Evolutionary conservation across 495 filamentous ascomycete species (phyloP).

Genomic region (Aspergillus cavernicola): DNA sequence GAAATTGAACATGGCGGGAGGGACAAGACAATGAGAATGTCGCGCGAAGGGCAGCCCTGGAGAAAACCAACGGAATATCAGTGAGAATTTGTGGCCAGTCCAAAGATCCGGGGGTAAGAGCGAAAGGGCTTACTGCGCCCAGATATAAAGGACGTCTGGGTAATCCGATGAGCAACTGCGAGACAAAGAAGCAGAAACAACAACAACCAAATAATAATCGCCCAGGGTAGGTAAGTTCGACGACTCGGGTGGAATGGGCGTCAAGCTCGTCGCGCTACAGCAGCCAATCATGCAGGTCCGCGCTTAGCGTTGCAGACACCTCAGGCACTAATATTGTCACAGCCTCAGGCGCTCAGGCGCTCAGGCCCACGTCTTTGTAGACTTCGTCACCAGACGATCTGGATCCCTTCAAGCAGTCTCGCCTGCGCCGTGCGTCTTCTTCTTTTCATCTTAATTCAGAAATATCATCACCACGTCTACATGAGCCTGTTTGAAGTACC

Average conservation of each 20-base stretch:
- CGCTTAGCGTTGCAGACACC: conserved; percentile 17
- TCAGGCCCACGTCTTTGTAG: conserved; percentile 24
- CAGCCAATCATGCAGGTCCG: conserved; percentile 7
- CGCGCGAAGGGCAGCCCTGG: conserved; percentile 24
- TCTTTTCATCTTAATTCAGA: not conserved
- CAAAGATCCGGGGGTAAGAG: not conserved
- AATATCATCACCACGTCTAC: conserved; percentile 7
- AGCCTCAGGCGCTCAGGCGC: conserved; percentile 31
- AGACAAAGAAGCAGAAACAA: conserved; percentile 4
- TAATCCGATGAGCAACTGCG: not conserved
- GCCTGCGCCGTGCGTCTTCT: conserved; percentile 5
- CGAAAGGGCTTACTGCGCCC: conserved; percentile 22
- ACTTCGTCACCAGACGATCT: conserved; percentile 32
- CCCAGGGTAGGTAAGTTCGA: too few species aligned
- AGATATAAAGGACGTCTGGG: conserved; percentile 1
- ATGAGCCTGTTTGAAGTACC: conserved; percentile 21
- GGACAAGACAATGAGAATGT: conserved; percentile 20
- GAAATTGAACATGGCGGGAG: conserved; percentile 37
- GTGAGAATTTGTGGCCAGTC: not conserved
- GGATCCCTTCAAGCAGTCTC: not conserved
- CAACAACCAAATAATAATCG: conserved; percentile 6
- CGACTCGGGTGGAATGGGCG: not conserved
- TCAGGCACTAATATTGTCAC: conserved; percentile 4
- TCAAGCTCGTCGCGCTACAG: conserved; percentile 6
- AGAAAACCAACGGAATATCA: conserved; percentile 11